A percentile compares a stretch with the other conserved stretches of the same genome.
phyloP scores from a whole-genome alignment of 140 eudicot genomes.

The Oenanthe javanica region DNA sequence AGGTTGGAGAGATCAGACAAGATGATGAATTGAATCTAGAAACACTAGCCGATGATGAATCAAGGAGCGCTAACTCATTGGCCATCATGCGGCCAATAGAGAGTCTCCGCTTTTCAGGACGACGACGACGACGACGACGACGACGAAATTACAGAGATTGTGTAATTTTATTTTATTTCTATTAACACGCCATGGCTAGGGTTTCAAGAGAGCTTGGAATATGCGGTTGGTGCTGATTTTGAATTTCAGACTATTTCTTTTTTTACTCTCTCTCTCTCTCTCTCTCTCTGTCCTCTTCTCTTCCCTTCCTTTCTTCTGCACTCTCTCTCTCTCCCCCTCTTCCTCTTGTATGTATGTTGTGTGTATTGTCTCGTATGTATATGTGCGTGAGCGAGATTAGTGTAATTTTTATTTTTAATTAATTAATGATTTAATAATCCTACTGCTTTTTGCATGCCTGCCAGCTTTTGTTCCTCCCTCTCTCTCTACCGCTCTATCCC shows the following conservation, averaged over 20 bases:
- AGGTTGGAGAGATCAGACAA: slow-evolving; percentile 9
- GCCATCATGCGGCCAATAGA: neutral
- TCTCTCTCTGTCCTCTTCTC: neutral
- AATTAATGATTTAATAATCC: neutral
- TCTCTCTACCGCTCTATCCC: neutral
- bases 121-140: too few relatives aligned
- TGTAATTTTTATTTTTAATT: neutral
- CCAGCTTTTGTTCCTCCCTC: neutral
- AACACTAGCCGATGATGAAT: slow-evolving; percentile 4
- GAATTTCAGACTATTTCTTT: neutral
- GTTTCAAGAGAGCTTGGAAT: neutral
- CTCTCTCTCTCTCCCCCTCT: too few relatives aligned
- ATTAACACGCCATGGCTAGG: slow-evolving; percentile 6
- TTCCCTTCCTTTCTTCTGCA: neutral
- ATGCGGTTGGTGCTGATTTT: neutral
- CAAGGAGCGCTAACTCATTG: neutral
- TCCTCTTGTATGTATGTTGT: too few relatives aligned
- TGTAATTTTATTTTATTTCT: neutral
- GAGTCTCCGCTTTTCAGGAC: neutral
- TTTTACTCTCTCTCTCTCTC: neutral
- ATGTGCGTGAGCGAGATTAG: neutral
- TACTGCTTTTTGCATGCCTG: neutral
- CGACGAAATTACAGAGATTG: neutral
- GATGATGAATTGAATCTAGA: neutral
- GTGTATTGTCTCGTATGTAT: neutral